Evolutionary conservation across 2,329 filamentous ascomycete species (phyloP), one percentile per base, ranked within the genome.

Genomic region (Colletotrichum falcatum): DNA sequence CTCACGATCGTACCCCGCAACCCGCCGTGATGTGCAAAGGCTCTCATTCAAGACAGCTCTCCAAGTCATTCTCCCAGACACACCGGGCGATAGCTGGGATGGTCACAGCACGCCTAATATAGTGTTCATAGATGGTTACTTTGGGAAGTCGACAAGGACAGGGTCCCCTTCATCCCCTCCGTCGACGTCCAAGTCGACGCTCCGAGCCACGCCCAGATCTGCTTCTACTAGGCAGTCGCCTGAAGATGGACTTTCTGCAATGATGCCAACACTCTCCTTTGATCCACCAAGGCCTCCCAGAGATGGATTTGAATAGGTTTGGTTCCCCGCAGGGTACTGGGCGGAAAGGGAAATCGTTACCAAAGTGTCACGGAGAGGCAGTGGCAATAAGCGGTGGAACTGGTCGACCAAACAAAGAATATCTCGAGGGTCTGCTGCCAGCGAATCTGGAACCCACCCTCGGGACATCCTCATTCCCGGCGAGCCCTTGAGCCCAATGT

Each of bases 261-360:
- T 61, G 4, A 35, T 39, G 20, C 46, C 58, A 59, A 23, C n/a
- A 2, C 61, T 28, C 16, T 42, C 76, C 20, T 76, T 86, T 35
- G 87, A 90, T 66, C 88, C 88, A 3, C 88, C 88, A 30, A 84
- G 88, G 2, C 83, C 85, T n/a, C 79, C 88, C 63, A 85, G 79
- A 59, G 82, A 85, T 54, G 87, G 88, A 49, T 83, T 79, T 74
- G 88, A 90, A 79, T 90, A 87, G 88, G 88, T 90, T 30, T 90
- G 88, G 88, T 89, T 88, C 75, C 88, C 88, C 1, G 85, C 84
- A 61, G 88, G 88, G 7, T 90, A 88, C 76, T 90, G 87, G 88
- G 88, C 88, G n/a, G 88, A 90, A 77, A 82, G 88, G n/a, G 80
- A 84, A 56, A 66, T 74, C 33, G 65, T 69, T n/a, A 66, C 70